Conservation (phyloP, 179 eudicot genomes). For the Spergularia azorica region DNA sequence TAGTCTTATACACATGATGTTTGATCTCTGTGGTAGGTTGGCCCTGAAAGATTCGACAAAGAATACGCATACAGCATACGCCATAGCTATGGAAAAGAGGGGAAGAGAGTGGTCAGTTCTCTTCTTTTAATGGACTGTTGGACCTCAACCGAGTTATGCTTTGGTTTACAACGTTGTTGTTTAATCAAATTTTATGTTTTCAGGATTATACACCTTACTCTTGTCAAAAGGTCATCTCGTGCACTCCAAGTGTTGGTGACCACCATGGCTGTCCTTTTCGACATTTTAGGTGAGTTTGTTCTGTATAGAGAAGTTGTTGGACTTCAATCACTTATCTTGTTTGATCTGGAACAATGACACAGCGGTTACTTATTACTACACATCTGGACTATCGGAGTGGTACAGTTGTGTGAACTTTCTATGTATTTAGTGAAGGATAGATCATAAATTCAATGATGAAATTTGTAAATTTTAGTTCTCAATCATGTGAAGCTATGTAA, state of each 20-base stretch:
- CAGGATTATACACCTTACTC: conserved; percentile 96
- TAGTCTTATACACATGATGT: background rate
- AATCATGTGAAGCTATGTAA: background rate
- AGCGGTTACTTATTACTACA: background rate
- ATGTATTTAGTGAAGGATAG: background rate
- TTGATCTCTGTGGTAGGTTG: conserved; percentile 51
- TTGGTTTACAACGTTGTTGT: background rate
- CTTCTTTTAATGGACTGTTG: background rate
- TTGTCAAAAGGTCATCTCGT: conserved; percentile 84
- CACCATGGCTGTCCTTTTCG: conserved; percentile 99
- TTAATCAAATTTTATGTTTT: conserved; percentile 11
- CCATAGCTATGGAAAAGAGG: conserved; percentile 97
- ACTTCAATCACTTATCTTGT: no score
- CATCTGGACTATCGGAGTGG: background rate
- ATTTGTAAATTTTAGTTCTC: background rate
- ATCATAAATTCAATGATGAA: background rate
- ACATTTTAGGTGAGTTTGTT: conserved; percentile 73
- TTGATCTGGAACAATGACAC: background rate
- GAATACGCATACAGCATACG: conserved; percentile 94
- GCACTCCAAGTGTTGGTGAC: conserved; percentile 93
- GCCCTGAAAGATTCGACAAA: conserved; percentile 85
- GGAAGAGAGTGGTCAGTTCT: conserved; percentile 80
- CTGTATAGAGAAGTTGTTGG: no score
- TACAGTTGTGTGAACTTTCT: no score
- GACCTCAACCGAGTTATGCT: background rate